phyloP scores from a whole-genome alignment of 208 protist species.

The Trypanosoma boissoni region DNA sequence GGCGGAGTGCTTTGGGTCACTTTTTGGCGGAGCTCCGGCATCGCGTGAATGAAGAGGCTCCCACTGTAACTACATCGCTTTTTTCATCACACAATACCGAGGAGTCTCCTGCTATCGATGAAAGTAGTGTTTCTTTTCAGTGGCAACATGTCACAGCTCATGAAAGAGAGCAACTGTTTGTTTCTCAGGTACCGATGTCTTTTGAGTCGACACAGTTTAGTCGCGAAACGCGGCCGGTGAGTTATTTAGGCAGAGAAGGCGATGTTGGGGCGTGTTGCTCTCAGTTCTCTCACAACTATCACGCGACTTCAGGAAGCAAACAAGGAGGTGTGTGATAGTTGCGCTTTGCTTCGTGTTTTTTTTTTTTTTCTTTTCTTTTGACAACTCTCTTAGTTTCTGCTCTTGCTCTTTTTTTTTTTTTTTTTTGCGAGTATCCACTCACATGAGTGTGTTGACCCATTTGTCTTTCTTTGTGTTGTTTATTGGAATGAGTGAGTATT shows the following conservation, averaged over 20 bases:
- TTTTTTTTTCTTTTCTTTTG: constrained; percentile 23
- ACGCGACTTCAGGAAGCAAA: too few relatives aligned
- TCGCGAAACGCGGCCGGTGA: background rate
- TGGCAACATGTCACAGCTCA: constrained; percentile 41
- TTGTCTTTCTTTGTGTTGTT: too few relatives aligned
- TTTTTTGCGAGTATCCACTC: constrained; percentile 1
- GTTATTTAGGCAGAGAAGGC: background rate
- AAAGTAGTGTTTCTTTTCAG: background rate
- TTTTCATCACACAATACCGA: background rate
- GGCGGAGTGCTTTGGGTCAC: background rate
- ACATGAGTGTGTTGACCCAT: background rate
- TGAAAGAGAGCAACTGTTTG: constrained; percentile 69
- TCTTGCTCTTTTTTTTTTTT: constrained; percentile 10
- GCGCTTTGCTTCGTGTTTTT: constrained; percentile 15
- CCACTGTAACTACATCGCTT: background rate
- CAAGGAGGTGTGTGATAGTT: too few relatives aligned
- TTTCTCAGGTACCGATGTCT: constrained; percentile 42
- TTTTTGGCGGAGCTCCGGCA: constrained; percentile 19
- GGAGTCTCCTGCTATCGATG: background rate
- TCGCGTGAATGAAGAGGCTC: constrained; percentile 1
- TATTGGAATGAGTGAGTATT: too few relatives aligned
- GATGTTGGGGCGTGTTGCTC: background rate
- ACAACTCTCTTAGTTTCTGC: background rate
- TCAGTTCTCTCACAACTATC: background rate
- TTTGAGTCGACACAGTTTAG: background rate